A percentile compares a stretch with the other conserved stretches of the same genome.
phyloP scores from a whole-genome alignment of 208 protist genomes.

The Leishmania arabica region DNA sequence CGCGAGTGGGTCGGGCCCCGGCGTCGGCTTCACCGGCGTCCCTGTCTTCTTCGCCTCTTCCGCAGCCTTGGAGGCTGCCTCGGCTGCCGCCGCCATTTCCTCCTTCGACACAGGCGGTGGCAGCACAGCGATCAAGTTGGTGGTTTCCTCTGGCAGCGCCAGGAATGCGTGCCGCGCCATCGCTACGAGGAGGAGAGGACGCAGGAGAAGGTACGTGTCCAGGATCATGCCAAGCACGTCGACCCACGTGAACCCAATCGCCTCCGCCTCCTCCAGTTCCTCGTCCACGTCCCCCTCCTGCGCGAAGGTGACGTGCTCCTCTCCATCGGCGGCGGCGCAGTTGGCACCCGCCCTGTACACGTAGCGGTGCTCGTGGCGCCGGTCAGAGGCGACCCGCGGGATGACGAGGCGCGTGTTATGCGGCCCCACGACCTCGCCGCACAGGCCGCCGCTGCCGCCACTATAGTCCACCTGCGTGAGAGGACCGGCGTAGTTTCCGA shows the following conservation, averaged over 20 bases:
- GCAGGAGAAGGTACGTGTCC: slow-evolving; percentile 64
- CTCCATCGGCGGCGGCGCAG: neutral
- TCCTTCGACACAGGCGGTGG: slow-evolving; percentile 10
- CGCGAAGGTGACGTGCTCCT: slow-evolving; percentile 25
- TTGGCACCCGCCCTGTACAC: slow-evolving; percentile 2
- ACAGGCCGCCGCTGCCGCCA: slow-evolving; percentile 13
- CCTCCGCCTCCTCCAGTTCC: slow-evolving; percentile 31
- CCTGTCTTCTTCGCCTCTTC: slow-evolving; percentile 14
- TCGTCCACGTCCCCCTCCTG: slow-evolving; percentile 20
- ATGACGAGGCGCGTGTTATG: slow-evolving; percentile 63
- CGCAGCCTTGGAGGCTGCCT: slow-evolving; percentile 14
- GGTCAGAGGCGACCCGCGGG: slow-evolving; percentile 60
- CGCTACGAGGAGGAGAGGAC: slow-evolving; percentile 66
- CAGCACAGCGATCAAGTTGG: slow-evolving; percentile 30
- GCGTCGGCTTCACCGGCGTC: neutral
- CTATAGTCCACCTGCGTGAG: slow-evolving; percentile 1
- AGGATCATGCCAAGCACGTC: slow-evolving; percentile 76
- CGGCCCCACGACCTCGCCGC: slow-evolving; percentile 28
- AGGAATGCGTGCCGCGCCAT: slow-evolving; percentile 56
- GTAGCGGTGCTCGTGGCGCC: slow-evolving; percentile 33
- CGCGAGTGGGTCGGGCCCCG: slow-evolving; percentile 17
- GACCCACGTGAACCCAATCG: slow-evolving; percentile 58
- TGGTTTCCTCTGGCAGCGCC: slow-evolving; percentile 13
- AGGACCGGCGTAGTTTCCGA: neutral
- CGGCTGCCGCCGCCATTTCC: slow-evolving; percentile 20